phyloP scores from a whole-genome alignment of 371 early-diverging fungal species.

The Encephalitozoon romaleae region DNA sequence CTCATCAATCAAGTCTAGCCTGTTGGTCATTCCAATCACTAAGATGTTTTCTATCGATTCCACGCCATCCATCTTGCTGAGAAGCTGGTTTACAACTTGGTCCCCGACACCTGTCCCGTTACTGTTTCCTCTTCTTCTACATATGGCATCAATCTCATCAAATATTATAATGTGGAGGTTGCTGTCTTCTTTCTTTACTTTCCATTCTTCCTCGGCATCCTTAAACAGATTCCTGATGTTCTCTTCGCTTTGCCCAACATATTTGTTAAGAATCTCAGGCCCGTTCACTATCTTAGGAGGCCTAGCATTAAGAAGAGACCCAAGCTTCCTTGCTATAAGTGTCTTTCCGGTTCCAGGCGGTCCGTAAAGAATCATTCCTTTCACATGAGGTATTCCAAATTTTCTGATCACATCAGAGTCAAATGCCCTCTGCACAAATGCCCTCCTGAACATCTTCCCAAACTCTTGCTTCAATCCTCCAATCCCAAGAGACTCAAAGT shows the following conservation, averaged over 20 bases:
- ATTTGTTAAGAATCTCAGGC: slow-evolving; percentile 91
- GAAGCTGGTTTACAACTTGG: slow-evolving; percentile 92
- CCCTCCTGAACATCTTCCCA: slow-evolving; percentile 87
- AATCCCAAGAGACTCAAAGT: slow-evolving; percentile 95
- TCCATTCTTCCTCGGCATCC: slow-evolving; percentile 85
- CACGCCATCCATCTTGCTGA: slow-evolving; percentile 70
- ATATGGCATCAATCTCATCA: slow-evolving; percentile 98
- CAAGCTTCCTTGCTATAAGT: slow-evolving; percentile 94
- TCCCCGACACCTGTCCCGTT: slow-evolving; percentile 91
- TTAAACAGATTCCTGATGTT: slow-evolving; percentile 92
- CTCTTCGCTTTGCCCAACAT: slow-evolving; percentile 96
- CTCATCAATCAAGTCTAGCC: slow-evolving; percentile 61
- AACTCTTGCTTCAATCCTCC: slow-evolving; percentile 96
- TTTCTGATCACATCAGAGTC: slow-evolving; percentile 85
- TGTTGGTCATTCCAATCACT: slow-evolving; percentile 63
- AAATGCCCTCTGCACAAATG: slow-evolving; percentile 95
- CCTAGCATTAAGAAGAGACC: slow-evolving; percentile 85
- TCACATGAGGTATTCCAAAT: slow-evolving; percentile 90
- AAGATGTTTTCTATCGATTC: slow-evolving; percentile 60
- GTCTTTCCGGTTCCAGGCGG: slow-evolving; percentile 99
- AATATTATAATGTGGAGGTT: slow-evolving; percentile 94
- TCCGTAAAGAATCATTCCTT: slow-evolving; percentile 71
- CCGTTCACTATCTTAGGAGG: slow-evolving; percentile 96
- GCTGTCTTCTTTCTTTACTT: slow-evolving; percentile 80
- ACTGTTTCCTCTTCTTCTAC: slow-evolving; percentile 89